Percentiles rank a stretch among this genome's conserved stretches.
Conservation (phyloP, 441 rosid genomes). For the Pelargonium citronellum region DNA sequence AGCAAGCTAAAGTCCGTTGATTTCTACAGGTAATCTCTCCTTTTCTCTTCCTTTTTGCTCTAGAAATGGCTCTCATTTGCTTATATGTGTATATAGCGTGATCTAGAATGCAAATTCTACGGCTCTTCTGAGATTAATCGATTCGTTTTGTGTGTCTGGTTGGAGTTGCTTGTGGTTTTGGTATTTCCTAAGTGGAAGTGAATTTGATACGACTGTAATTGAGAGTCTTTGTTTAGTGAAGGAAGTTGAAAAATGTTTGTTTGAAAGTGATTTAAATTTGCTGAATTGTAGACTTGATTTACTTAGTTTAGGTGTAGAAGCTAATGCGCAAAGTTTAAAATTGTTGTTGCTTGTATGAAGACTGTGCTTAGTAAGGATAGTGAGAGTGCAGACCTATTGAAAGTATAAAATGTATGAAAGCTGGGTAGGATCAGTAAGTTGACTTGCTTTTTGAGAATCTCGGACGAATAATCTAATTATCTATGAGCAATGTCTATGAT, state of each 20-base stretch:
- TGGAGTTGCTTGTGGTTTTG: no score
- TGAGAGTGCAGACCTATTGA: background rate
- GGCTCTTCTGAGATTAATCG: background rate
- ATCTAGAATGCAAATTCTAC: background rate
- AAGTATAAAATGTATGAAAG: background rate
- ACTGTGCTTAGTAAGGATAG: background rate
- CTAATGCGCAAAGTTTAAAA: background rate
- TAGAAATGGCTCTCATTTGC: background rate
- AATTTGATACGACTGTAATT: no score
- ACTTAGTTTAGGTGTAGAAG: background rate
- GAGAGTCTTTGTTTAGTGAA: background rate
- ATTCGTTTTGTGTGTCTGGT: no score
- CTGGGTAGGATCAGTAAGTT: background rate
- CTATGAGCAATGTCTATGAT: background rate
- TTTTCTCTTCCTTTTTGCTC: slow-evolving; percentile 12
- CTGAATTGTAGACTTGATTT: no score
- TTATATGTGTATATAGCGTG: background rate
- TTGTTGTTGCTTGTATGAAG: background rate
- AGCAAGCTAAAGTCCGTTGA: slow-evolving; percentile 84
- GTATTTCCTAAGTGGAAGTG: no score
- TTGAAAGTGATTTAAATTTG: no score
- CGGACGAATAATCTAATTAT: background rate
- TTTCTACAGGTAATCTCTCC: slow-evolving; percentile 67
- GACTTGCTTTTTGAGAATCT: background rate
- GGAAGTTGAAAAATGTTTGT: background rate